Conservation (phyloP, 2,329 filamentous ascomycete species). For the Dactylellina drechsleri region DNA sequence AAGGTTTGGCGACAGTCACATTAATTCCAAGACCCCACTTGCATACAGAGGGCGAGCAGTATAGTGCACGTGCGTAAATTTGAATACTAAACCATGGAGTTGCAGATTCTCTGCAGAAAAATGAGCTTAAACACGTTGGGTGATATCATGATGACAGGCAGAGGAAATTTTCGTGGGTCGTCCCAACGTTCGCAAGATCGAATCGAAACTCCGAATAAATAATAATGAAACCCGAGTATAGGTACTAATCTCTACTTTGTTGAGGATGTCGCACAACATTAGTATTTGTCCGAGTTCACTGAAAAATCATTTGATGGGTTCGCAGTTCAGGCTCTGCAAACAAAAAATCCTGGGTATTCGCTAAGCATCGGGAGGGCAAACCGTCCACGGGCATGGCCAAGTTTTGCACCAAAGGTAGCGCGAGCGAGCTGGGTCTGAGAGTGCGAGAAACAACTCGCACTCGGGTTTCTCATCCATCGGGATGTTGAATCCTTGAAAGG, state of each 20-base stretch:
- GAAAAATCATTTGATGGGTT: neutral
- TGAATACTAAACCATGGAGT: conserved; percentile 47
- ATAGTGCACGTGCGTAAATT: conserved; percentile 42
- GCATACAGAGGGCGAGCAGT: conserved; percentile 10
- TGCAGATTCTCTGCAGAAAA: conserved; percentile 37
- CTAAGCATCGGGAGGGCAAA: conserved; percentile 32
- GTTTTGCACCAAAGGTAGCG: conserved; percentile 10
- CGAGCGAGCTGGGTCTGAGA: conserved; percentile 1
- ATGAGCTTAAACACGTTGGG: conserved; percentile 17
- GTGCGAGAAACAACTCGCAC: neutral
- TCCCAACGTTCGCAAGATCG: conserved; percentile 15
- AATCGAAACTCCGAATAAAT: neutral
- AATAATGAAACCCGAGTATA: neutral
- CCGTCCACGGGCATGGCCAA: conserved; percentile 29
- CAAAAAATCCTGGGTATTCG: conserved; percentile 2
- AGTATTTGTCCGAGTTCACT: neutral
- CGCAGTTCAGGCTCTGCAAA: neutral
- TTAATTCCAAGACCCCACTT: conserved; percentile 23
- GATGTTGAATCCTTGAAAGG: conserved; percentile 1
- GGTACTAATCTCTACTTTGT: no score
- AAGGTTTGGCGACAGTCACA: conserved; percentile 29
- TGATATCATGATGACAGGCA: neutral
- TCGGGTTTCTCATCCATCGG: conserved; percentile 20
- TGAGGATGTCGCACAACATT: neutral
- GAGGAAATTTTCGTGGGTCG: neutral